Evolutionary conservation across 2,329 filamentous ascomycete genomes (phyloP).

Genomic region (Clarireedia hainanense): DNA sequence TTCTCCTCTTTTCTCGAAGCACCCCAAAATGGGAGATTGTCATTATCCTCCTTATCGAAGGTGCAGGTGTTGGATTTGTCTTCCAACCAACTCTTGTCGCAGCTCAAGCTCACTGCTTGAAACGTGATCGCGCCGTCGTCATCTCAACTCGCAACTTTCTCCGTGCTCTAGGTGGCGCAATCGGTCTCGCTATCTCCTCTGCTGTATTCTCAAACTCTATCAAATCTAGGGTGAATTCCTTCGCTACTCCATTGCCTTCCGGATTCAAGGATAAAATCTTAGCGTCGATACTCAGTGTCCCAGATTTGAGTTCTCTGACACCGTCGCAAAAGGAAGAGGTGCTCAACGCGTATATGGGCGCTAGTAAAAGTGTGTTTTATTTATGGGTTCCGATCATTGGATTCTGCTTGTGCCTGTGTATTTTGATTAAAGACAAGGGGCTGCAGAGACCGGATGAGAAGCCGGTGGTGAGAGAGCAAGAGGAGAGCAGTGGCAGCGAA

Average conservation of each 20-base stretch:
- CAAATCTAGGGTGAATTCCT: slow-evolving; percentile 13
- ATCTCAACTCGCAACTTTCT: slow-evolving; percentile 57
- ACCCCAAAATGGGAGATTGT: slow-evolving; percentile 42
- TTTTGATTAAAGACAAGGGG: slow-evolving; percentile 44
- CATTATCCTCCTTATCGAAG: slow-evolving; percentile 41
- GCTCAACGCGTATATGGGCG: slow-evolving; percentile 43
- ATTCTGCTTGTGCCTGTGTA: slow-evolving; percentile 40
- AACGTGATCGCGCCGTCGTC: slow-evolving; percentile 51
- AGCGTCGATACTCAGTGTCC: slow-evolving; percentile 22
- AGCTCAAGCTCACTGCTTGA: slow-evolving; percentile 48
- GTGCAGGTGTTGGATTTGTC: slow-evolving; percentile 44
- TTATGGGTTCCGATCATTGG: slow-evolving; percentile 47
- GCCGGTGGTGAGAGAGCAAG: not conserved
- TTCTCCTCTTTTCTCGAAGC: slow-evolving; percentile 39
- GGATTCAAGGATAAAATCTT: slow-evolving; percentile 16
- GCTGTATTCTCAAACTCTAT: slow-evolving; percentile 37
- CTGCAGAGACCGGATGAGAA: slow-evolving; percentile 31
- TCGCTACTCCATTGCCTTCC: slow-evolving; percentile 14
- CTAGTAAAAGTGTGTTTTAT: slow-evolving; percentile 48
- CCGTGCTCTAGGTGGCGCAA: slow-evolving; percentile 49
- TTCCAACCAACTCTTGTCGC: slow-evolving; percentile 46
- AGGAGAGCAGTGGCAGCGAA: not conserved
- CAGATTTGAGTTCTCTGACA: slow-evolving; percentile 16
- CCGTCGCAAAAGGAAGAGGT: slow-evolving; percentile 30
- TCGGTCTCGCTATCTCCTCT: slow-evolving; percentile 49